Percentiles rank a stretch among this genome's conserved stretches.
Evolutionary conservation across 495 filamentous ascomycete species (phyloP).

Genomic region (Rusavskia elegans): DNA sequence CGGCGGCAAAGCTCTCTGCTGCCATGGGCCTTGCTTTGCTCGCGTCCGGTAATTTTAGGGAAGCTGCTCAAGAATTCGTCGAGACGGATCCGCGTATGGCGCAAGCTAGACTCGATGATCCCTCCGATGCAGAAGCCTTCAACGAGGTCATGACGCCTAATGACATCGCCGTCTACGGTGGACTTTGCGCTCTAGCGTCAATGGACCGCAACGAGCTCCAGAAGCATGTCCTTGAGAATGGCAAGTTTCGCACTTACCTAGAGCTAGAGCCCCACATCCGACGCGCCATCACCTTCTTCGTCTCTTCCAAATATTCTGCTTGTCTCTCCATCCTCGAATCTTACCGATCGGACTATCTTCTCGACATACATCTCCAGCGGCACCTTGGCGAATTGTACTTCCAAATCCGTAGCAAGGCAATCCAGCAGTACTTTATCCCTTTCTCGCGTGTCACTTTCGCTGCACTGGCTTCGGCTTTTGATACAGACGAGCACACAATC

Average conservation of each 20-base stretch:
- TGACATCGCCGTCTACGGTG: slow-evolving; percentile 85
- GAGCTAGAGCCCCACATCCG: slow-evolving; percentile 91
- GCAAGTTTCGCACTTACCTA: slow-evolving; percentile 67
- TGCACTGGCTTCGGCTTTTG: slow-evolving; percentile 52
- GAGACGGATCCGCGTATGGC: slow-evolving; percentile 23
- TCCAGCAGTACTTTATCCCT: slow-evolving; percentile 76
- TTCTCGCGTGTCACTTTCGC: slow-evolving; percentile 60
- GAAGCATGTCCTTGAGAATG: slow-evolving; percentile 57
- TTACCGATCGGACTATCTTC: slow-evolving; percentile 69
- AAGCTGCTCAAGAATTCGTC: slow-evolving; percentile 63
- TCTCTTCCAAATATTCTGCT: slow-evolving; percentile 68
- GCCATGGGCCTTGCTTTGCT: slow-evolving; percentile 58
- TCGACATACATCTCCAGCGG: slow-evolving; percentile 74
- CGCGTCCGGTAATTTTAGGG: slow-evolving; percentile 43
- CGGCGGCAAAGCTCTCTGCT: slow-evolving; percentile 48
- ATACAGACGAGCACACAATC: slow-evolving; percentile 38
- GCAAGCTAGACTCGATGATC: slow-evolving; percentile 18
- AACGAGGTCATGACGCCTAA: slow-evolving; percentile 66
- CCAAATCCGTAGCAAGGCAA: slow-evolving; percentile 71
- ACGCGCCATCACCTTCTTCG: slow-evolving; percentile 75
- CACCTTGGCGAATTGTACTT: slow-evolving; percentile 56
- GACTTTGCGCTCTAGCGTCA: slow-evolving; percentile 74
- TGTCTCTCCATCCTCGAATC: slow-evolving; percentile 70
- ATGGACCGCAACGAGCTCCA: slow-evolving; percentile 72
- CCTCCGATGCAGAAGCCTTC: slow-evolving; percentile 37